These are phyloP conservation scores for Aspergillus puulaauensis DNA, from an alignment of 2,329 filamentous ascomycete genomes.

Conservation along the genomic window DNA sequence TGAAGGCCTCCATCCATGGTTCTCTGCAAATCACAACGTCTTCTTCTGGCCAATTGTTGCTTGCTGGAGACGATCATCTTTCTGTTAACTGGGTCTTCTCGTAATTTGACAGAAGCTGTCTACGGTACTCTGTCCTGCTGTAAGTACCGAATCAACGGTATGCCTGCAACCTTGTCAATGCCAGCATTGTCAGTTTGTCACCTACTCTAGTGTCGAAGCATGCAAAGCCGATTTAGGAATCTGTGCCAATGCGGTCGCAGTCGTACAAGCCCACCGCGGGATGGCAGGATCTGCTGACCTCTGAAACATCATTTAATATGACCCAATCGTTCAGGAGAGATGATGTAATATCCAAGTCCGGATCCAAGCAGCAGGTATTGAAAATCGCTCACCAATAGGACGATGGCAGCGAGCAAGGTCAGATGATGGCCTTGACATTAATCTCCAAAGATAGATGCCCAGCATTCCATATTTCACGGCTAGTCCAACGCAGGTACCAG, in stretches of 20 bases:
- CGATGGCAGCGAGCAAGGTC: not conserved
- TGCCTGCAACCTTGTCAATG: not conserved
- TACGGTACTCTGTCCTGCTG: not conserved
- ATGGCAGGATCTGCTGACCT: slow-evolving; percentile 3
- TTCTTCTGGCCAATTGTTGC: not conserved
- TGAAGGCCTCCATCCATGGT: slow-evolving; percentile 4
- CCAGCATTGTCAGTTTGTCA: not conserved
- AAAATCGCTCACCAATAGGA: not conserved
- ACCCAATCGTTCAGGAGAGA: not conserved
- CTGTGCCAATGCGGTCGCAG: not conserved
- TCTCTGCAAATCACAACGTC: not conserved
- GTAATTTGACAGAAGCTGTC: not conserved
- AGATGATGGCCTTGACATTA: not conserved
- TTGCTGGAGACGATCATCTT: not conserved
- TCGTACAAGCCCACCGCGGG: not conserved
- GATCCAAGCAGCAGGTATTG: not conserved
- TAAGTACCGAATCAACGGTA: not conserved
- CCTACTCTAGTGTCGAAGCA: not conserved
- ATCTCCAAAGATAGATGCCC: not conserved
- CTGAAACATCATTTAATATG: slow-evolving; percentile 2
- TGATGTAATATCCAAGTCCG: slow-evolving; percentile 2
- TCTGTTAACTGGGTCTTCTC: not conserved
- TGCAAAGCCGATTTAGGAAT: not conserved
- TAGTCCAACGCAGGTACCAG: slow-evolving; percentile 6
- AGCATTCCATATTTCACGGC: not conserved